Conservation (phyloP, 2,329 filamentous ascomycete genomes). For the Coniochaeta sp. region DNA sequence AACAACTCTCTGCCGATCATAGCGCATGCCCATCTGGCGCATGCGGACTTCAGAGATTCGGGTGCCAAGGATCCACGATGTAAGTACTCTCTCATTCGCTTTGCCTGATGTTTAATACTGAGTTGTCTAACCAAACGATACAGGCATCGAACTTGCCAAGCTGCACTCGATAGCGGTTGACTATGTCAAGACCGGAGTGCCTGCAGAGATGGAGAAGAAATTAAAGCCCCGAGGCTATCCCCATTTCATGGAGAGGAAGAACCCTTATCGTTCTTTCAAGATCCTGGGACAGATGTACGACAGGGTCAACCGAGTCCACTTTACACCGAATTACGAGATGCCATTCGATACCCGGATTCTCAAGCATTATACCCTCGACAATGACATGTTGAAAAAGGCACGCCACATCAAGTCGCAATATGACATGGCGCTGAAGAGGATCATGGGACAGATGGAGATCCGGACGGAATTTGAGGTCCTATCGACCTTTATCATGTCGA, state of each 20-base stretch:
- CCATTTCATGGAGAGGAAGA: slow-evolving; percentile 77
- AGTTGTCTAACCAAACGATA: background rate
- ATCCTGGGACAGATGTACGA: slow-evolving; percentile 82
- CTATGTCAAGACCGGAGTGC: slow-evolving; percentile 82
- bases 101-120: background rate
- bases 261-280: slow-evolving; percentile 58
- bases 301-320: slow-evolving; percentile 58
- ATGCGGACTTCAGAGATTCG: slow-evolving; percentile 54
- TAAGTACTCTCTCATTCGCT: slow-evolving; percentile 29
- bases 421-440: slow-evolving; percentile 65
- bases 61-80: slow-evolving; percentile 66
- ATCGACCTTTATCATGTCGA: slow-evolving; percentile 75
- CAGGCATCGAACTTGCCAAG: slow-evolving; percentile 61
- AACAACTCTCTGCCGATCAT: slow-evolving; percentile 77
- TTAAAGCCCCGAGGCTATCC: slow-evolving; percentile 63
- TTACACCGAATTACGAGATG: slow-evolving; percentile 63
- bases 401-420: slow-evolving; percentile 67
- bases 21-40: slow-evolving; percentile 73
- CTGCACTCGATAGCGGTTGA: slow-evolving; percentile 91
- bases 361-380: slow-evolving; percentile 47
- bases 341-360: slow-evolving; percentile 74
- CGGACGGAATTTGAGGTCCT: slow-evolving; percentile 87
- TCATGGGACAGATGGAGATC: slow-evolving; percentile 82
- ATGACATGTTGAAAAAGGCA: slow-evolving; percentile 51
- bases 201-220: slow-evolving; percentile 57